phyloP scores from a whole-genome alignment of 1,284 basidiomycete genomes.

The Cystobasidiaceae sp. region DNA sequence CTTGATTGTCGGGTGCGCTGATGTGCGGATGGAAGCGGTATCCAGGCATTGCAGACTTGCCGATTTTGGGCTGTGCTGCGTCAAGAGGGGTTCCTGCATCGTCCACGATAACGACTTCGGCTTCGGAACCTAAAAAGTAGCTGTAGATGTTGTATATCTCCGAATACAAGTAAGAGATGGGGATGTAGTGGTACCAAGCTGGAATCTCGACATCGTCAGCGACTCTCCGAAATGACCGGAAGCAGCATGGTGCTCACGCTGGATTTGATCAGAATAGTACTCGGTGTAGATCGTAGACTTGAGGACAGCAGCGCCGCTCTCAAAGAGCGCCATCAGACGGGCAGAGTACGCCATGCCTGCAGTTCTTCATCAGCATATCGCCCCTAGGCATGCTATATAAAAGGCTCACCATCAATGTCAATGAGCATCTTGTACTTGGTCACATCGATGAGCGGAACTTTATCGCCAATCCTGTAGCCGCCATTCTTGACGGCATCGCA shows the following conservation, averaged over 20 bases:
- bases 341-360: conserved; percentile 92
- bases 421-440: conserved; percentile 80
- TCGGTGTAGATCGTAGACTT: conserved; percentile 87
- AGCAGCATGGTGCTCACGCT: conserved; percentile 48
- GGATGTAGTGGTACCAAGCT: conserved; percentile 83
- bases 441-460: conserved; percentile 71
- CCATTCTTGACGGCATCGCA: conserved; percentile 25
- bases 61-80: no score
- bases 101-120: background rate
- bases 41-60: no score
- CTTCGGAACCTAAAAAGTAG: conserved; percentile 23
- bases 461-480: conserved; percentile 9
- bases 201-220: background rate
- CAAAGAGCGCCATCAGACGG: conserved; percentile 76
- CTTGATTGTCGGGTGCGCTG: conserved; percentile 45
- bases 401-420: conserved; percentile 76
- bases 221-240: no score
- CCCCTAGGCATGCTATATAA: conserved; percentile 16
- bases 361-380: conserved; percentile 60
- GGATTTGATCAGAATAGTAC: conserved; percentile 56
- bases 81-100: background rate
- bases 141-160: conserved; percentile 76
- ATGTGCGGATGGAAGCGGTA: conserved; percentile 44
- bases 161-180: conserved; percentile 72
- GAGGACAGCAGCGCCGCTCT: conserved; percentile 76